Base-by-base conservation (phyloP, 2,329 filamentous ascomycete species). In the Lasiodiplodia gonubiensis region DNA sequence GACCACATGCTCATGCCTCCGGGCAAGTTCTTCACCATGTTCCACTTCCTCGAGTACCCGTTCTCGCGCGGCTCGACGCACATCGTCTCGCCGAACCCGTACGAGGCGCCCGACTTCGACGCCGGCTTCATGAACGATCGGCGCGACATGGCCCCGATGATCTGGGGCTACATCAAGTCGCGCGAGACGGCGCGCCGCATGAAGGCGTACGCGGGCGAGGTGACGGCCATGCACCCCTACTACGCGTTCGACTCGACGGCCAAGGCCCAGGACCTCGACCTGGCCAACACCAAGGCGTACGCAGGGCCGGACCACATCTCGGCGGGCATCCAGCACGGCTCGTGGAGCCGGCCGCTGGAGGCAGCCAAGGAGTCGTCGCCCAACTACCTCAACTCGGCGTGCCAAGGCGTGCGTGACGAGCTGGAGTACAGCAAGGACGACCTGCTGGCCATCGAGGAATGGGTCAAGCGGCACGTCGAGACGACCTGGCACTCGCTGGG, bases 91-190 rank as follows among this genome's bases (percentile, higher is more conserved):
- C 80, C 90, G 2, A 86, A 92, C 72, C 89, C 90, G 18, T 94
- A 94, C 74, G 91, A 89, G 54, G 81, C 83, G 16, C 91, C 91
- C 0, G 91, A 93, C 80, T 93, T 94, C 72, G 91, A 94, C 75
- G 86, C 90, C 1, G 90, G 91, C 25, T 94, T 93, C 82, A 93
- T 94, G 91, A 94, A 92, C 73, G 91, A 94, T 79, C 90, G 92
- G 79, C 85, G 91, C 27, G 92, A 94, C 74, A 93, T 94, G 91
- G 90, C 89, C 0, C 90, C 91, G 10, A 92, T 78, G 77, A 90
- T 94, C 6, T 93, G 91, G 91, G 89, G 89, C 4, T 93, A 93
- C 79, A 91, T 93, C 83, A 93, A 93, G 81, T 92, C 89, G 2
- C 89, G 91, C 67, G 91, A 93, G 84, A 93, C 90, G 3, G 91